Base-by-base conservation (phyloP, 176 grass and related monocot species). In the Luzula sylvatica region DNA sequence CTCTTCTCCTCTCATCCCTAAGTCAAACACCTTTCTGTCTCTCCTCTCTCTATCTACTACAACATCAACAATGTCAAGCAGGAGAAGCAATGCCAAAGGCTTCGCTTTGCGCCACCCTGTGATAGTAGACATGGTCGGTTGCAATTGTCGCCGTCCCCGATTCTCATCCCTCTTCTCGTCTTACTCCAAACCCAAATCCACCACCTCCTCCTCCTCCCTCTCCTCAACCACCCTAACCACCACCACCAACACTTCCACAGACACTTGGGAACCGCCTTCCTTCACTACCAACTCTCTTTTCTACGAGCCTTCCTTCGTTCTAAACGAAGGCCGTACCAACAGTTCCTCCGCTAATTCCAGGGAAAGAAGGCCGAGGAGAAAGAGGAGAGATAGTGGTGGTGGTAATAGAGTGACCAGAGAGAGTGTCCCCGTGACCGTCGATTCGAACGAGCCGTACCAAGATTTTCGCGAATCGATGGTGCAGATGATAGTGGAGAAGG, bases 401-500 rank as follows among this genome's bases (percentile, higher is more conserved):
- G 67, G 53, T 69, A 35, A 35, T 13, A 52, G 78, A 0, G 78
- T 83, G 22, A 69, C 68, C 3, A 66, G 65, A 15, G 86, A 90
- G 78, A 98, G 93, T 61, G 75, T 92, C n/a, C 71, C 86, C 1
- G 86, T 98, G 26, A 87, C 87, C 14, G 87, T 92, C 71, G 93
- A 98, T 8, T 87, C 93, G 8, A 57, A 70, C 38, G 78, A 92
- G 55, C 93, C 93, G 45, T 99, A 87, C 69, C 68, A 87, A 47
- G 93, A 92, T 67, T 99, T 99, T 69, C 74, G 75, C 28, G 93
- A 99, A 50, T 99, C 93, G 1, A 99, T 99, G 93, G 78, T 87
- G 63, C 81, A 87, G 78, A 92, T 99, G 93, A 83, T 99, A 49
- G 75, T 99, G 46, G 93, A 99, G 86, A 99, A 87, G 75, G 86